Base-by-base conservation (phyloP, 2,329 filamentous ascomycete genomes). In the Alternaria novae-zelandiae region DNA sequence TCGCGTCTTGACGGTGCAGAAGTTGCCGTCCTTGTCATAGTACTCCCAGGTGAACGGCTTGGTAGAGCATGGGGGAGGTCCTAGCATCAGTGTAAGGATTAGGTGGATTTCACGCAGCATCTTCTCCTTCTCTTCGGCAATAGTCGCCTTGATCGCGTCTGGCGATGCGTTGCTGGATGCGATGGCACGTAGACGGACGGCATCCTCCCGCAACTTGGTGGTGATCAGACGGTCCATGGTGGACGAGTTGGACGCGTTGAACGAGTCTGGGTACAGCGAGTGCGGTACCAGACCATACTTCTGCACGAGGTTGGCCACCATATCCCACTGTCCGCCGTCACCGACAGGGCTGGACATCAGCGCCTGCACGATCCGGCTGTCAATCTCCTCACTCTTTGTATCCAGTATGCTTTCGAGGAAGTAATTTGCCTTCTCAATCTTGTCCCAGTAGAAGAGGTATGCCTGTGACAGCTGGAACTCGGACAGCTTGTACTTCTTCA, bases 381-480 rank as follows among this genome's bases (percentile, higher is more conserved):
- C 91, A 2, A 96, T 84, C 32, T 90, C 88, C 71, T 93, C 86
- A 55, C 84, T 83, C 0, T 88, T 86, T 0, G 93, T 96, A 66
- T 92, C 89, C 59, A 97, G 87, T 64, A 95, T 88, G 73, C 92
- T 91, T 80, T 96, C 93, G 17, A 97, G 86, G 82, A 96, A 97
- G 83, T 88, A 97, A 79, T 97, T 97, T 9, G 91, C 86, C 80
- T 97, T 97, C 80, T 97, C 94, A 20, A 97, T 87, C 82, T 97
- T 97, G 79, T 97, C 94, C 90, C 91, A 96, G 85, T 93, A 97
- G 82, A 95, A 97, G 5, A 97, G 86, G 74, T 96, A 96, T 1
- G 90, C 86, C 80, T 97, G 94, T 28, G 90, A 94, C n/a, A 97
- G 85, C 83, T 97, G 92, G 73, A 97, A 96, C 57, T 87, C 84